phyloP scores from a whole-genome alignment of 2,329 filamentous ascomycete genomes.

The Trichophyton rubrum region DNA sequence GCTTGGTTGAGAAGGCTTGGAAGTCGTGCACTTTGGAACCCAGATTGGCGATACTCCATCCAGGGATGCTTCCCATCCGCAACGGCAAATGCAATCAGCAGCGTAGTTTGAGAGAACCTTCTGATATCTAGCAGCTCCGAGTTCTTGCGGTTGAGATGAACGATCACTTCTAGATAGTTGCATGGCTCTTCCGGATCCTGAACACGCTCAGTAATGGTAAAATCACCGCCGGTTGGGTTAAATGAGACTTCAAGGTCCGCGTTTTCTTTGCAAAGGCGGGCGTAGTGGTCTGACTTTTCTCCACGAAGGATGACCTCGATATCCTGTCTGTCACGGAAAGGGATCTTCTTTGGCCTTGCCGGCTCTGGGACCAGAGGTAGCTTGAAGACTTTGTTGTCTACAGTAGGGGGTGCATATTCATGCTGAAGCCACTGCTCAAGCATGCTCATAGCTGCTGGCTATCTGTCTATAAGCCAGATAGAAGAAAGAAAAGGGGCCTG shows the following conservation, averaged over 20 bases:
- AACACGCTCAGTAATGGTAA: not conserved
- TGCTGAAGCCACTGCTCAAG: constrained; percentile 2
- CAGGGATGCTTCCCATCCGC: constrained; percentile 13
- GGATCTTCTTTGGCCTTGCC: not conserved
- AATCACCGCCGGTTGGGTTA: not conserved
- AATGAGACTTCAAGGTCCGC: constrained; percentile 3
- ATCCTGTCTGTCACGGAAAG: not conserved
- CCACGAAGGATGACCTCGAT: constrained; percentile 2
- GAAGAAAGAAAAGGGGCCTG: not conserved
- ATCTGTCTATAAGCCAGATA: not conserved
- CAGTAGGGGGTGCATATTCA: not conserved
- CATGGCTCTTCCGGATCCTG: not conserved
- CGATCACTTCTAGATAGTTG: constrained; percentile 3
- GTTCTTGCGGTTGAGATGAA: constrained; percentile 14
- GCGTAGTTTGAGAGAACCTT: constrained; percentile 20
- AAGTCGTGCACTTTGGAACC: constrained; percentile 13
- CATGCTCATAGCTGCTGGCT: not conserved
- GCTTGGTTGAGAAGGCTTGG: constrained; percentile 16
- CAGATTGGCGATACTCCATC: constrained; percentile 14
- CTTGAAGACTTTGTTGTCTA: constrained; percentile 2
- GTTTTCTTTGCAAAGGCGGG: constrained; percentile 1
- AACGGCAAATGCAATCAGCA: constrained; percentile 18
- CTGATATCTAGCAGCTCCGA: constrained; percentile 19
- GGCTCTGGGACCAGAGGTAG: constrained; percentile 1
- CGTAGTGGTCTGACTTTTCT: not conserved